Percentiles rank a stretch among this genome's conserved stretches.
Conservation (phyloP, 2,329 filamentous ascomycete species). For the Aspergillaceae sp. region DNA sequence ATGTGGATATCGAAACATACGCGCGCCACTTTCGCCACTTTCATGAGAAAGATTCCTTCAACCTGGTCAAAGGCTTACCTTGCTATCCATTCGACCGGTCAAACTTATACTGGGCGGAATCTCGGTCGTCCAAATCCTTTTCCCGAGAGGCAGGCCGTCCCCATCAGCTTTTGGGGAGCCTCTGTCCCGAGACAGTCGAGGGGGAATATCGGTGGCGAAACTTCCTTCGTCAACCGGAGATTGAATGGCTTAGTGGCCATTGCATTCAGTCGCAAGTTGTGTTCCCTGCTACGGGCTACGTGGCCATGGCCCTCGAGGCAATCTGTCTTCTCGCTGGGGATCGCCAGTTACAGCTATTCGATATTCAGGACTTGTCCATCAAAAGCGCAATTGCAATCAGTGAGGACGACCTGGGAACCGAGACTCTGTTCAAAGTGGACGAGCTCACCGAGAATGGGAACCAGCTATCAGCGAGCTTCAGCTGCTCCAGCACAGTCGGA, state of each 20-base stretch:
- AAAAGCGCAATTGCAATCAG: background rate
- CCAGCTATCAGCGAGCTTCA: too few species aligned
- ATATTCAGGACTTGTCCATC: background rate
- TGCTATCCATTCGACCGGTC: constrained; percentile 6
- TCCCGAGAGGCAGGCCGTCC: background rate
- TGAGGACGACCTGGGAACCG: background rate
- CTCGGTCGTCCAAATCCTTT: background rate
- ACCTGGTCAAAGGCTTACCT: too few species aligned
- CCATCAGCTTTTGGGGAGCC: background rate
- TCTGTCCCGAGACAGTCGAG: background rate
- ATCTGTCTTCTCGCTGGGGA: background rate
- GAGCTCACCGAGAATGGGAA: too few species aligned
- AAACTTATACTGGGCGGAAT: constrained; percentile 5
- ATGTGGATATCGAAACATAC: background rate
- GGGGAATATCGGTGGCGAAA: background rate
- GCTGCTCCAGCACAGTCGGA: too few species aligned
- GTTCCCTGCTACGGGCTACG: background rate
- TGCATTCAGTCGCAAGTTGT: background rate
- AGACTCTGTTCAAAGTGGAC: too few species aligned
- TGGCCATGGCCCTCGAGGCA: background rate
- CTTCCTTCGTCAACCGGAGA: background rate
- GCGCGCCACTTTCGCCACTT: background rate
- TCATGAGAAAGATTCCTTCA: constrained; percentile 1
- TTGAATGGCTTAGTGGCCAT: background rate
- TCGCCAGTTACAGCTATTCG: background rate